Evolutionary conservation across 163 green algal species (phyloP), one percentile per base, ranked within the genome.

Genomic region (Coccomyxa subellipsoidea): DNA sequence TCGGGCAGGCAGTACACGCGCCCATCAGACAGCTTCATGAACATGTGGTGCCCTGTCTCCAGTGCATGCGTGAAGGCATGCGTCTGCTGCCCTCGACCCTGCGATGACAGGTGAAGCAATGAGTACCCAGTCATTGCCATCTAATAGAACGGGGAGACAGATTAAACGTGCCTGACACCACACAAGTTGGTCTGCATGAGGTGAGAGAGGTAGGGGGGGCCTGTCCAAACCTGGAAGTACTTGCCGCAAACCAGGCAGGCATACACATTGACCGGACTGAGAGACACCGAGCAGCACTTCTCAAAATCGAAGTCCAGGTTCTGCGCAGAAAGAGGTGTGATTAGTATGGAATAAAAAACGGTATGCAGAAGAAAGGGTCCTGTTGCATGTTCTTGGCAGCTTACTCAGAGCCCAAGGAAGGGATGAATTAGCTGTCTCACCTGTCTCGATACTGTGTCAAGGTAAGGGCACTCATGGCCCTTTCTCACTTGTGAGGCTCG

Each of bases 261-360:
- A 85, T 99, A 99, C 29, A 98, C 95, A 87, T 99, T 99, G 82
- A 97, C 90, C 29, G 90, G 92, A 38, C 86, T 94, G 7, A 99
- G 88, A 10, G 92, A 95, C 18, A 99, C 95, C 12, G 90, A 96
- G 89, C 97, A 99, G 90, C 95, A 98, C 88, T 98, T 98, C 80
- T 99, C 96, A 82, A 99, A 99, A 82, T 99, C 97, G 86, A 99
- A 99, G 83, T 99, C 96, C 40, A 99, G 91, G 78, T 95, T 97
- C 92, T 97, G 91, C 40, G 25, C 32, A 72, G 76, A 7, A 47
- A 72, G 12, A 29, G 8, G 23, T 37, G 34, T 35, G 36, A 32
- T 29, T 31, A 10, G 4, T 81, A 0, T 31, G 40, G n/a, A n/a
- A n/a, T n/a, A n/a, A n/a, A n/a, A n/a, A n/a, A n/a, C n/a, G n/a